phyloP scores from a whole-genome alignment of 768 basidiomycete genomes.

The Panaeolus cyanescens region DNA sequence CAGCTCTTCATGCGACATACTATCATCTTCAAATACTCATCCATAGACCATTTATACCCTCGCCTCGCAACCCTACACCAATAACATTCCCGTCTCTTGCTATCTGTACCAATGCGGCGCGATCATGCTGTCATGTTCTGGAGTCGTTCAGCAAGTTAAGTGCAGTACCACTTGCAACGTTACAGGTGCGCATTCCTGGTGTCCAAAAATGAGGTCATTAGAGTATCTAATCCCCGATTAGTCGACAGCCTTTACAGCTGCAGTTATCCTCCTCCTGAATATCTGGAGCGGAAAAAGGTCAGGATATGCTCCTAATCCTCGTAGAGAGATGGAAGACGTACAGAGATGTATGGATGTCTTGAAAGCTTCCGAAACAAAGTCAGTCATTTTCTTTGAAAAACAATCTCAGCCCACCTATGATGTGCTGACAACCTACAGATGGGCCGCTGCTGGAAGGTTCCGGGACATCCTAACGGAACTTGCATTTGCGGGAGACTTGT shows the following conservation, averaged over 20 bases:
- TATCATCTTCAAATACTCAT: slow-evolving; percentile 67
- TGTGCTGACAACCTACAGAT: slow-evolving; percentile 27
- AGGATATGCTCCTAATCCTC: slow-evolving; percentile 45
- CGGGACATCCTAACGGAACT: slow-evolving; percentile 41
- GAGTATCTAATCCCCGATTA: no score
- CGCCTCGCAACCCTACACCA: slow-evolving; percentile 46
- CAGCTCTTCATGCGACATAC: slow-evolving; percentile 47
- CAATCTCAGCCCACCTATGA: background rate
- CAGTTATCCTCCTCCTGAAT: slow-evolving; percentile 62
- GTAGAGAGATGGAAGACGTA: slow-evolving; percentile 60
- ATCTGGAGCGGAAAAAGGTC: slow-evolving; percentile 63
- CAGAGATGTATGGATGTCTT: slow-evolving; percentile 58
- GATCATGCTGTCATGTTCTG: slow-evolving; percentile 71
- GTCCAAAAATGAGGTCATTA: no score
- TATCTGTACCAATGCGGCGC: slow-evolving; percentile 85
- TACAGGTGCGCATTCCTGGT: slow-evolving; percentile 33
- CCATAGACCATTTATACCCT: slow-evolving; percentile 80
- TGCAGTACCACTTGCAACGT: slow-evolving; percentile 30
- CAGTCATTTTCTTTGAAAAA: slow-evolving; percentile 4
- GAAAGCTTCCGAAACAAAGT: slow-evolving; percentile 42
- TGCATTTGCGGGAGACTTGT: slow-evolving; percentile 34
- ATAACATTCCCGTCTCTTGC: slow-evolving; percentile 62
- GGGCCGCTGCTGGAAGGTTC: slow-evolving; percentile 39
- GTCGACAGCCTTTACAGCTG: slow-evolving; percentile 33
- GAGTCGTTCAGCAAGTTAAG: slow-evolving; percentile 47